Evolutionary conservation across 352 stramenopile genomes (phyloP), one percentile per base, ranked within the genome.

Genomic region (Pythium aristosporum): DNA sequence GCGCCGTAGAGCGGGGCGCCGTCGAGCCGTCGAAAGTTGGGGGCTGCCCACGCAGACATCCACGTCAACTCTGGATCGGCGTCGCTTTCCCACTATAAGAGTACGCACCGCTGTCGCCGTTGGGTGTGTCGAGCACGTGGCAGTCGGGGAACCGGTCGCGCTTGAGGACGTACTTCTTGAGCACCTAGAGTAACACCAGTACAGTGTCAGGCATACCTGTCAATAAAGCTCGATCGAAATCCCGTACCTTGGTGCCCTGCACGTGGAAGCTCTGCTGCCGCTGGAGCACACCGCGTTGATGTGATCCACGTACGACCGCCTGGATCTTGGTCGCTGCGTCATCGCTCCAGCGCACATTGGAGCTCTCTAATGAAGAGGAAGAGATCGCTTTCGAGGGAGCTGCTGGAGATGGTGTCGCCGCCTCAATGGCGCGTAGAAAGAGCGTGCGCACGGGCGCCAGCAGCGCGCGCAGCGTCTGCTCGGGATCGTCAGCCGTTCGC

Each of bases 111-210:
- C 80, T 79, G 18, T 89, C 82, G 39, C 82, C 86, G 47, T 89
- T 43, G 3, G 73, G 69, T 0, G 82, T 91, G 46, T 80, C 54
- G 16, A 95, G 70, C 34, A 86, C 82, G 54, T 93, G 85, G 56
- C 84, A 91, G 52, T 92, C 81, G 3, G 87, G 85, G 65, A 94
- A 90, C 1, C 85, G 73, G 61, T 95, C 87, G 23, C 70, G 79
- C 73, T 94, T 95, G 56, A 95, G 78, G 60, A 95, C 81, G 49
- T 94, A 95, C 57, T 92, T 91, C 43, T 86, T 87, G 15, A 95
- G 59, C 28, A 95, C 74, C 79, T 61, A 69, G 37, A 13, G 15
- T 0, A 42, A 55, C 25, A 30, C 3, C 25, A 30, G 25, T 30
- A 5, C 25, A 2, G 25, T 30, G 25, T 30, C 25, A 30, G 25